Conservation (phyloP, 441 rosid genomes). For the Brassica hybrid region DNA sequence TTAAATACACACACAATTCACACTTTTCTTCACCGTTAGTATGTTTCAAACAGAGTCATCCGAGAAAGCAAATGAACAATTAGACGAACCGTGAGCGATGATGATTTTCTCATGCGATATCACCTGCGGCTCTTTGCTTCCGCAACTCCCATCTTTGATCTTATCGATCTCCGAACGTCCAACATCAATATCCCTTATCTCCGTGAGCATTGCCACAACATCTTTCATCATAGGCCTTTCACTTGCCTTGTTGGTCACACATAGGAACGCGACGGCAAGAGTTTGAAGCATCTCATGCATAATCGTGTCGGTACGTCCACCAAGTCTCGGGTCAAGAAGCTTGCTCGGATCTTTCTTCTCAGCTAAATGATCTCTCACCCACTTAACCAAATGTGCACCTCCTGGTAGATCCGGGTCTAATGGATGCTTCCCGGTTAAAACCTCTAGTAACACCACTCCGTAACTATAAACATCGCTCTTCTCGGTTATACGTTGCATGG, state of each 20-base stretch:
- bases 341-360: conserved; percentile 64
- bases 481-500: conserved; percentile 76
- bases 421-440: conserved; percentile 83
- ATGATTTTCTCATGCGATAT: conserved; percentile 34
- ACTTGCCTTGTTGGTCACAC: conserved; percentile 70
- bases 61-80: conserved; percentile 39
- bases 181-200: conserved; percentile 49
- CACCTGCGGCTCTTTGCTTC: conserved; percentile 28
- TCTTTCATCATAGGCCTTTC: conserved; percentile 94
- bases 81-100: conserved; percentile 36
- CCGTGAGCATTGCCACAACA: conserved; percentile 77
- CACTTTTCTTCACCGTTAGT: conserved; percentile 1
- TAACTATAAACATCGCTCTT: conserved; percentile 92
- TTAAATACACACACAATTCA: conserved; percentile 9
- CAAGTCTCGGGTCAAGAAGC: conserved; percentile 70
- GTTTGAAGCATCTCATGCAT: conserved; percentile 89
- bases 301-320: conserved; percentile 57
- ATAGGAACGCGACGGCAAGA: conserved; percentile 83
- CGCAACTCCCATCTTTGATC: conserved; percentile 19
- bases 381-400: conserved; percentile 68
- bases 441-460: conserved; percentile 82
- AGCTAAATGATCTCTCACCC: conserved; percentile 75
- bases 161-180: conserved; percentile 29
- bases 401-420: conserved; percentile 65
- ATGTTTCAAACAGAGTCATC: conserved; percentile 32